A percentile compares a stretch with the other conserved stretches of the same genome.
These are phyloP conservation scores for Eragrostis nindensis DNA, from an alignment of 176 grass and related monocot genomes.

Conservation along the genomic window DNA sequence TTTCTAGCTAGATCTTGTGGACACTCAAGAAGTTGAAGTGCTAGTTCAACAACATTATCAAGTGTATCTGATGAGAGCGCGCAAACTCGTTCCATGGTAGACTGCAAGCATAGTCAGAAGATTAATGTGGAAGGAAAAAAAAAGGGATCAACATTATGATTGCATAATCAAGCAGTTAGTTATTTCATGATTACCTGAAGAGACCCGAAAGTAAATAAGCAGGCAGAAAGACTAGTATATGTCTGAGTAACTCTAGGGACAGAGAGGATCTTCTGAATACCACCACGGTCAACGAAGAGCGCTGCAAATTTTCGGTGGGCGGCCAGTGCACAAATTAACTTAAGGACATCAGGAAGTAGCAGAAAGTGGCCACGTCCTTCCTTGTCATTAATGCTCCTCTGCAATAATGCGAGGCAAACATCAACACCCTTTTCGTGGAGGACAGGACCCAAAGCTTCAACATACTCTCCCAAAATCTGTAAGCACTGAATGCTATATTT, in stretches of 20 bases:
- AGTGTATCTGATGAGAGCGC: slow-evolving; percentile 71
- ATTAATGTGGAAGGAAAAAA: background rate
- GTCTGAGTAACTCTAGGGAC: slow-evolving; percentile 71
- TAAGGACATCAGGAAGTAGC: slow-evolving; percentile 80
- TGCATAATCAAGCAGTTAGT: slow-evolving; percentile 1
- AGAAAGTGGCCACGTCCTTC: slow-evolving; percentile 49
- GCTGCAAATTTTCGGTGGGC: slow-evolving; percentile 94
- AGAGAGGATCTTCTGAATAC: slow-evolving; percentile 93
- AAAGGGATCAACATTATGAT: slow-evolving; percentile 1
- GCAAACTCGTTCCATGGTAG: slow-evolving; percentile 95
- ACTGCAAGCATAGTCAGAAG: slow-evolving; percentile 56
- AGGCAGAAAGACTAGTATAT: slow-evolving; percentile 80
- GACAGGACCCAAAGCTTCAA: slow-evolving; percentile 97
- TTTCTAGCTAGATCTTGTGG: slow-evolving; percentile 87
- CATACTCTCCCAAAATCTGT: slow-evolving; percentile 86
- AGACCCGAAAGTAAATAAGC: slow-evolving; percentile 95
- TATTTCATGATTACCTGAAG: slow-evolving; percentile 69
- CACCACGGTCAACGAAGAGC: slow-evolving; percentile 94
- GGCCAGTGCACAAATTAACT: slow-evolving; percentile 84
- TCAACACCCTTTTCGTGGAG: slow-evolving; percentile 98
- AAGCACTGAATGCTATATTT: slow-evolving; percentile 96
- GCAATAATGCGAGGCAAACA: slow-evolving; percentile 84
- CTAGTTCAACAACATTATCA: slow-evolving; percentile 83
- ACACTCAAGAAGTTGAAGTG: slow-evolving; percentile 86
- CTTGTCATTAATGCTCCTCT: slow-evolving; percentile 70